Percentiles rank a stretch among this genome's conserved stretches.
Evolutionary conservation across 352 stramenopile genomes (phyloP).

Genomic region (Discostella stelligera): DNA sequence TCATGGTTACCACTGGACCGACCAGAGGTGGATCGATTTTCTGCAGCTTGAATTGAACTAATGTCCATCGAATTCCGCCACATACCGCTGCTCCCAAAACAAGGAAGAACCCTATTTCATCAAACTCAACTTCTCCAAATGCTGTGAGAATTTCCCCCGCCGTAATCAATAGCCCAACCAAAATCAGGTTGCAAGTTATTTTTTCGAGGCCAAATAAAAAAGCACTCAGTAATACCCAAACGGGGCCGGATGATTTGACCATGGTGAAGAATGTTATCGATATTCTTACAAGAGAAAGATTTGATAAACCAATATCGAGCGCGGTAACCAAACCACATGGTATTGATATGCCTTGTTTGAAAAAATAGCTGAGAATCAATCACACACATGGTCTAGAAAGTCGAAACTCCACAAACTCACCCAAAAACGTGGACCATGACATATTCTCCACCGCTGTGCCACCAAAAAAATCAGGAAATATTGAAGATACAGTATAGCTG

Average conservation of each 20-base stretch:
- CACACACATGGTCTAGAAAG: conserved; percentile 2
- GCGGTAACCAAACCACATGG: conserved; percentile 75
- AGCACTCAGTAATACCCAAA: conserved; percentile 77
- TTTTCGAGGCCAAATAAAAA: conserved; percentile 78
- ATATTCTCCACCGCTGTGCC: conserved; percentile 58
- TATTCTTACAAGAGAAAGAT: conserved; percentile 75
- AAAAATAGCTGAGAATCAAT: neutral
- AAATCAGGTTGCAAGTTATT: conserved; percentile 69
- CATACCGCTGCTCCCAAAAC: conserved; percentile 62
- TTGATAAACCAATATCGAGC: conserved; percentile 75
- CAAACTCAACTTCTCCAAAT: conserved; percentile 58
- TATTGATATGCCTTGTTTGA: conserved; percentile 50
- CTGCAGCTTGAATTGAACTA: conserved; percentile 80
- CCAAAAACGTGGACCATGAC: conserved; percentile 67
- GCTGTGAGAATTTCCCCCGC: conserved; percentile 77
- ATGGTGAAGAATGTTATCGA: conserved; percentile 82
- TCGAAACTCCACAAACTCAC: conserved; percentile 7
- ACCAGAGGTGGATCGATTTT: conserved; percentile 69
- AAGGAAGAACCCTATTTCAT: conserved; percentile 67
- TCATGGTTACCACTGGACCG: conserved; percentile 75
- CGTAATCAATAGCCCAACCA: conserved; percentile 69
- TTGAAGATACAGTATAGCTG: conserved; percentile 46
- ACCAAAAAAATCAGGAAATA: conserved; percentile 62
- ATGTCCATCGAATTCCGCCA: conserved; percentile 76
- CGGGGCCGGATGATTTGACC: conserved; percentile 76